Evolutionary conservation across 352 stramenopile genomes (phyloP).

Genomic region (Phytophthora fragariaefolia): DNA sequence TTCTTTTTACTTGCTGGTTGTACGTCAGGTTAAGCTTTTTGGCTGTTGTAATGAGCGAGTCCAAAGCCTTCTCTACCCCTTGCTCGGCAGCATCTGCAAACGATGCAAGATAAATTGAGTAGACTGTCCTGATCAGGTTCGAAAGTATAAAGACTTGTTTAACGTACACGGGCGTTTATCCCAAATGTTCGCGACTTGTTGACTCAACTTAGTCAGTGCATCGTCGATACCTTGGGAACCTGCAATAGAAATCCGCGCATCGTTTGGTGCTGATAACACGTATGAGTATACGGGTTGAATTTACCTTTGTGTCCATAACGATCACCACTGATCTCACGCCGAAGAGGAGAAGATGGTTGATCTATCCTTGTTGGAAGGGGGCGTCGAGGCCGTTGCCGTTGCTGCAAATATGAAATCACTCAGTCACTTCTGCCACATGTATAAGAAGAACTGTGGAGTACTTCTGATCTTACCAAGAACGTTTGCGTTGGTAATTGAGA

Average conservation of each 20-base stretch:
- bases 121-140: too few relatives aligned
- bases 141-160: background rate
- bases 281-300: too few relatives aligned
- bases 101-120: background rate
- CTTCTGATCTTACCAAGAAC: conserved; percentile 44
- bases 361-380: conserved; percentile 36
- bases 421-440: too few relatives aligned
- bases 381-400: conserved; percentile 56
- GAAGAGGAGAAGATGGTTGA: conserved; percentile 22
- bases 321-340: conserved; percentile 10
- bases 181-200: conserved; percentile 53
- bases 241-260: conserved; percentile 4
- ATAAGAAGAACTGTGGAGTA: background rate
- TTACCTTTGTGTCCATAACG: conserved; percentile 35
- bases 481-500: conserved; percentile 59
- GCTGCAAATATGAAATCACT: conserved; percentile 30
- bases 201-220: conserved; percentile 63
- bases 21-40: conserved; percentile 68
- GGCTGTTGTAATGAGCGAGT: conserved; percentile 66
- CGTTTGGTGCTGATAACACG: background rate
- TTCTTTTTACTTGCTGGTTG: conserved; percentile 25
- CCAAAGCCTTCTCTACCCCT: conserved; percentile 58
- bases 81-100: conserved; percentile 37
- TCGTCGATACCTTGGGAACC: conserved; percentile 61
- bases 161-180: conserved; percentile 36